Conservation (phyloP, 192 early-diverging fungal species). For the Spizellomyces sp. region DNA sequence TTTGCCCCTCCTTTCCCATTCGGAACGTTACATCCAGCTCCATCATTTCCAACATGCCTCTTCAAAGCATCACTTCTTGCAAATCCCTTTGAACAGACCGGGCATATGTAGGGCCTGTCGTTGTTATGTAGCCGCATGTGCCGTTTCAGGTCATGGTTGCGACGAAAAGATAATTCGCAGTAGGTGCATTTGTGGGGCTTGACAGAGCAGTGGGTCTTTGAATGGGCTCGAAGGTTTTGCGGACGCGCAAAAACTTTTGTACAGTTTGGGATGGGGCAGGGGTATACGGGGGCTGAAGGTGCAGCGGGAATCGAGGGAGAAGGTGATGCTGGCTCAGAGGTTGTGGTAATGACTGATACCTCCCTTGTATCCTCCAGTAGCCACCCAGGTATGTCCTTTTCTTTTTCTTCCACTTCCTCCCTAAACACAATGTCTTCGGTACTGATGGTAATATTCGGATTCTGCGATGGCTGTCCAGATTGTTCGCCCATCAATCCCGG, state of each 20-base stretch:
- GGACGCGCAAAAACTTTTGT: slow-evolving; percentile 55
- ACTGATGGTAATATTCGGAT: no score
- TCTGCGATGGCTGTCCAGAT: no score
- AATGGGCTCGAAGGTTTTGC: slow-evolving; percentile 60
- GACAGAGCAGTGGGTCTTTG: slow-evolving; percentile 45
- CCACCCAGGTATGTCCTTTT: no score
- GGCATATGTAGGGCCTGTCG: slow-evolving; percentile 35
- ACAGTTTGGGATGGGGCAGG: slow-evolving; percentile 57
- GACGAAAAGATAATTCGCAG: slow-evolving; percentile 8
- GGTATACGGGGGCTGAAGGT: not conserved
- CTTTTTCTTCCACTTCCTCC: no score
- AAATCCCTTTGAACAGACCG: slow-evolving; percentile 22
- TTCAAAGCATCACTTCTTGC: slow-evolving; percentile 34
- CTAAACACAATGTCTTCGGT: no score
- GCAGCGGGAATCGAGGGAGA: no score
- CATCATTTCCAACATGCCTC: slow-evolving; percentile 17
- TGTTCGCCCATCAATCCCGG: no score
- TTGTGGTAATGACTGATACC: no score
- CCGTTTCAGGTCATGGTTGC: slow-evolving; percentile 28
- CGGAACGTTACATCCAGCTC: no score
- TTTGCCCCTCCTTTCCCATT: no score
- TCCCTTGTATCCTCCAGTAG: no score
- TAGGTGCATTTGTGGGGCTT: slow-evolving; percentile 18
- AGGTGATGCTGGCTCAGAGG: no score
- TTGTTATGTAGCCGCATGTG: slow-evolving; percentile 37